Evolutionary conservation across 2,329 filamentous ascomycete species (phyloP).

Genomic region (Colletotrichum incanum): DNA sequence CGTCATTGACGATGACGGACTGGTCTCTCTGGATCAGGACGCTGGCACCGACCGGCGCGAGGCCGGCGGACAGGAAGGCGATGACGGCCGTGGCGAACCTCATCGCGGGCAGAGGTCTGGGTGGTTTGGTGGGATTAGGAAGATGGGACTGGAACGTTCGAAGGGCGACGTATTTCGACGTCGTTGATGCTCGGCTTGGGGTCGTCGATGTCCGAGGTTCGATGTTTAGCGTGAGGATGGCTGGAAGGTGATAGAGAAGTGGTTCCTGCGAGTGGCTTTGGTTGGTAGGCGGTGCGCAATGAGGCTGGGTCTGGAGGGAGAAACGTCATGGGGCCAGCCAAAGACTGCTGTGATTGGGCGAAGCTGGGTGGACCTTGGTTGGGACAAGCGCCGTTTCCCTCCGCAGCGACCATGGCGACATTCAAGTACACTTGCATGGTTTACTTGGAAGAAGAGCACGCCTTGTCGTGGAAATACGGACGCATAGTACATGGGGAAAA

Average conservation of each 20-base stretch:
- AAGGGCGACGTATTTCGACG: not conserved
- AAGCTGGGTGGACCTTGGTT: constrained; percentile 32
- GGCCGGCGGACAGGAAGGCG: constrained; percentile 62
- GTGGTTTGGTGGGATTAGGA: not conserved
- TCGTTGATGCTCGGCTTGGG: constrained; percentile 29
- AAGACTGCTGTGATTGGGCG: constrained; percentile 38
- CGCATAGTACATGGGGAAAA: not conserved
- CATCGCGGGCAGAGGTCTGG: constrained; percentile 52
- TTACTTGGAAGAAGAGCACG: not conserved
- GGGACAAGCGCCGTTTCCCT: constrained; percentile 41
- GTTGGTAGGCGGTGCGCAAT: constrained; percentile 40
- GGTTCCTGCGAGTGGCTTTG: constrained; percentile 35
- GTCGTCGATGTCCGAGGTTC: constrained; percentile 34
- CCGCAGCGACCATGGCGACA: constrained; percentile 40
- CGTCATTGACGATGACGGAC: constrained; percentile 64
- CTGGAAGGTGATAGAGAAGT: constrained; percentile 36
- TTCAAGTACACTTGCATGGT: not conserved
- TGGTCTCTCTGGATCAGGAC: constrained; percentile 65
- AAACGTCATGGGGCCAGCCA: constrained; percentile 45
- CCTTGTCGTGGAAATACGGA: not conserved
- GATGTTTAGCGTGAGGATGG: constrained; percentile 37
- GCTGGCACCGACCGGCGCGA: constrained; percentile 62
- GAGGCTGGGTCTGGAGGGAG: constrained; percentile 41
- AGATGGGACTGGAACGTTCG: not conserved
- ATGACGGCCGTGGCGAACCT: constrained; percentile 60